Base-by-base conservation (phyloP, 2,329 filamentous ascomycete species). In the Fusarium sarcochroum region DNA sequence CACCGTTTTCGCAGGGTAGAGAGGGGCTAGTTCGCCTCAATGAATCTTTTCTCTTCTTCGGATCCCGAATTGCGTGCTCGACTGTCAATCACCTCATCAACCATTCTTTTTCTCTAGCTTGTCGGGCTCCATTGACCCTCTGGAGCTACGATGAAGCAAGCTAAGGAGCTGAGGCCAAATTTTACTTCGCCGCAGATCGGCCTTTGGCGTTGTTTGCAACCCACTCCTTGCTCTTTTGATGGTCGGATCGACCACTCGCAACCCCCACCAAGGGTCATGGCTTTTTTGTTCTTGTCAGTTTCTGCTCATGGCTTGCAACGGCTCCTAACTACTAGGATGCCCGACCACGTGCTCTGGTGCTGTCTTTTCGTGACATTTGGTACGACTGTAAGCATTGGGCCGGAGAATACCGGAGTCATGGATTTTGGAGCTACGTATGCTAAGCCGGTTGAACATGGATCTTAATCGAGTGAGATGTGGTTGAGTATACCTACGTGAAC, bases 51-150 rank as follows among this genome's bases (percentile, higher is more conserved):
- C 51, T 67, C 34, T 46, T 58, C 56, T 69, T 70, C 72, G 72
- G 72, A 54, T 69, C 44, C 72, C 72, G 72, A 74, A 74, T 73
- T 73, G 71, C 71, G 71, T 72, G 67, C 72, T 73, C 63, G 66
- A 21, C 40, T 47, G 52, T 52, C 59, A 57, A 67, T 69, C 66
- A 68, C 69, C 68, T 69, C 69, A 72, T 65, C 46, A 58, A 54
- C 35, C 56, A 55, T 41, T 37, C 42, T 38, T 55, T 50, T 55
- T 49, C 37, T 63, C 64, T 62, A 38, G 35, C 48, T 30, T 11
- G 9, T 30, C 27, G 27, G 27, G 27, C 58, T 56, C 41, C 41
- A 44, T 50, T 58, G 34, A 30, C 38, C 38, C n/a, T 53, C 49
- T 59, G 35, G 65, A 64, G 59, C 49, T 49, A 48, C 40, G 45